phyloP scores from a whole-genome alignment of 2,329 filamentous ascomycete genomes.

The Hirsutella minnesotensis region DNA sequence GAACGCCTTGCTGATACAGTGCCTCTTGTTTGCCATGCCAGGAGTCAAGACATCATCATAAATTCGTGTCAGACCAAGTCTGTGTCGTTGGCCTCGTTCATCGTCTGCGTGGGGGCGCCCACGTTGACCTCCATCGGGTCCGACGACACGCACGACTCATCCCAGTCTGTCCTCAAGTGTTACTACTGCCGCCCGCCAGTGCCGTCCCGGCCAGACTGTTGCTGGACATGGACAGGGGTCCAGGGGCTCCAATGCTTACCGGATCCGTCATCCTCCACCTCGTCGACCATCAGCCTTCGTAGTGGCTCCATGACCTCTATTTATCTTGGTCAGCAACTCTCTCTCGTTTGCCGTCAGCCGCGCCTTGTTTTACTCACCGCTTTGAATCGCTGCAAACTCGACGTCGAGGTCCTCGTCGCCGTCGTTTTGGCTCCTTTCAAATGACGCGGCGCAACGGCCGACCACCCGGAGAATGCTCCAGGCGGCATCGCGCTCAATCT shows the following conservation, averaged over 20 bases:
- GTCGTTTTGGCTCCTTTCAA: conserved; percentile 19
- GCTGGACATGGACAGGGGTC: too few species aligned
- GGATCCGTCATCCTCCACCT: conserved; percentile 46
- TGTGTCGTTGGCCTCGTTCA: conserved; percentile 26
- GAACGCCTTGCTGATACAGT: conserved; percentile 5
- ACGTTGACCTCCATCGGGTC: conserved; percentile 40
- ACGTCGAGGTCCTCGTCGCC: conserved; percentile 16
- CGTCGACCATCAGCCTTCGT: conserved; percentile 41
- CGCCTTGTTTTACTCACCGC: conserved; percentile 11
- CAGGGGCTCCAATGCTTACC: conserved; percentile 28
- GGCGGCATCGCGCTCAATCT: conserved; percentile 31
- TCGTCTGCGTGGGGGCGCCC: conserved; percentile 30
- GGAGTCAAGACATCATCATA: background rate
- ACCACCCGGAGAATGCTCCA: conserved; percentile 29
- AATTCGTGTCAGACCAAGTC: conserved; percentile 12
- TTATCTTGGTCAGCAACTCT: conserved; percentile 3
- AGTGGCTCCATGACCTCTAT: conserved; percentile 35
- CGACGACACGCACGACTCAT: conserved; percentile 41
- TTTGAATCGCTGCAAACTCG: conserved; percentile 14
- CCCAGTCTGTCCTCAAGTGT: conserved; percentile 33
- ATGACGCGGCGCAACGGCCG: conserved; percentile 28
- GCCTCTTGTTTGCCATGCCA: background rate
- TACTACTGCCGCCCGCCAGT: background rate
- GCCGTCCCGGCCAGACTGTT: background rate
- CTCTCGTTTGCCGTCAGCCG: background rate